phyloP scores from a whole-genome alignment of 179 eudicot genomes.

The Corrigiola litoralis region DNA sequence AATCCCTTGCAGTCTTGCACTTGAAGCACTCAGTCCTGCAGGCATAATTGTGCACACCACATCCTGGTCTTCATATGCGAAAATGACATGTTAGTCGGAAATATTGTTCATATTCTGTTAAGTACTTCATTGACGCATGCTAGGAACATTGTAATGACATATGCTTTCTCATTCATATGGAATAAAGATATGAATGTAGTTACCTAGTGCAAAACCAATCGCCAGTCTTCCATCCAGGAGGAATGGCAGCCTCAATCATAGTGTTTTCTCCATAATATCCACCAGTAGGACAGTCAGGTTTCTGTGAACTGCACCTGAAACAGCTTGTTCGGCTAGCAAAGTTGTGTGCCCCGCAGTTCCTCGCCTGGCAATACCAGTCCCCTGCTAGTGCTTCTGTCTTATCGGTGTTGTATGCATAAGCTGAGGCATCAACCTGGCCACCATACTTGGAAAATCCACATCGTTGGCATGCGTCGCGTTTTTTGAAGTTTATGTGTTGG shows the following conservation, averaged over 20 bases:
- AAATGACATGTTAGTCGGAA: not conserved
- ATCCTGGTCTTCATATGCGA: slow-evolving; percentile 49
- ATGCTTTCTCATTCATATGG: not conserved
- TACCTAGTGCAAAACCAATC: slow-evolving; percentile 89
- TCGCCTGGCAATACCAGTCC: slow-evolving; percentile 70
- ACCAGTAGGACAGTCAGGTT: slow-evolving; percentile 30
- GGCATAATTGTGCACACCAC: slow-evolving; percentile 84
- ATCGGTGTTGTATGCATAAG: slow-evolving; percentile 23
- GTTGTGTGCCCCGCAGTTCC: slow-evolving; percentile 74
- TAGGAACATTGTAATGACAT: not conserved
- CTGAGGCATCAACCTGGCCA: slow-evolving; percentile 30
- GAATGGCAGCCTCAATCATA: slow-evolving; percentile 22
- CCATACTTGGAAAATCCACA: slow-evolving; percentile 58
- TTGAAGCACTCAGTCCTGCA: slow-evolving; percentile 62
- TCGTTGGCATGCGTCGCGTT: slow-evolving; percentile 63
- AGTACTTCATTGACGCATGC: not conserved
- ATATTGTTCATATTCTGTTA: too few species aligned
- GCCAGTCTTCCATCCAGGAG: slow-evolving; percentile 89
- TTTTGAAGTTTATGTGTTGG: slow-evolving; percentile 80
- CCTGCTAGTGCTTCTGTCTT: slow-evolving; percentile 66
- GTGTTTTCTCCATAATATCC: slow-evolving; percentile 24
- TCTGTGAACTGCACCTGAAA: slow-evolving; percentile 58
- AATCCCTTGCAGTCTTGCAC: slow-evolving; percentile 61
- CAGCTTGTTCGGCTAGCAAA: slow-evolving; percentile 78
- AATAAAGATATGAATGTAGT: not conserved